Evolutionary conservation across 2,329 filamentous ascomycete genomes (phyloP), one percentile per base, ranked within the genome.

Genomic region (Colletotrichum spinosum): DNA sequence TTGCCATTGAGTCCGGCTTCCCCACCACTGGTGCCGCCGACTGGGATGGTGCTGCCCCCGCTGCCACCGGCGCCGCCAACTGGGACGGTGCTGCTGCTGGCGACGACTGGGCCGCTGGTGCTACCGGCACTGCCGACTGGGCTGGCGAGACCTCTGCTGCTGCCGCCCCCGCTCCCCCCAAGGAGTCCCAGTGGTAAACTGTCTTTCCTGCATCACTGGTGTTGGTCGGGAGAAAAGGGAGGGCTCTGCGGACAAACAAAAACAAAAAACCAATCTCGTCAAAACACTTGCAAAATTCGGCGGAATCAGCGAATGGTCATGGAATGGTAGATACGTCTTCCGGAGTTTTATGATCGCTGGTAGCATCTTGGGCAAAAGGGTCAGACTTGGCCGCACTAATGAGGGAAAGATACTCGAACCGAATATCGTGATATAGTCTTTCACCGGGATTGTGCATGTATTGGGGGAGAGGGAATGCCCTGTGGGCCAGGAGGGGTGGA

Each of bases 391-490:
- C 81, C 84, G 90, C 89, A 91, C 94, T 97, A 86, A 97, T 92
- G 94, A 97, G 94, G 95, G 95, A 98, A 98, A 98, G 95, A 98
- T 94, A 97, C 91, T 93, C 87, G 78, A 79, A 67, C 54, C 65
- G 48, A 60, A 53, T 56, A 25, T 25, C 58, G 55, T 65, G 55
- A 60, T 63, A 63, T 66, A 63, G 63, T 57, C 63, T 54, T 34
- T 39, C 25, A 45, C 50, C 46, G 53, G 65, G 70, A 66, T 56
- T 69, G 64, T 64, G 60, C 63, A 67, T 67, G 64, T 60, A 63
- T 55, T 72, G 71, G 75, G 78, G 77, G 79, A 81, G 90, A 93
- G 94, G 94, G 95, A 98, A 97, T 94, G 95, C 95, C 95, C 94
- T 97, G 94, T 96, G 89, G 86, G 89, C 84, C 87, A 86, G 88